Conservation (phyloP, 1,284 basidiomycete genomes). For the Prillingera fragicola region DNA sequence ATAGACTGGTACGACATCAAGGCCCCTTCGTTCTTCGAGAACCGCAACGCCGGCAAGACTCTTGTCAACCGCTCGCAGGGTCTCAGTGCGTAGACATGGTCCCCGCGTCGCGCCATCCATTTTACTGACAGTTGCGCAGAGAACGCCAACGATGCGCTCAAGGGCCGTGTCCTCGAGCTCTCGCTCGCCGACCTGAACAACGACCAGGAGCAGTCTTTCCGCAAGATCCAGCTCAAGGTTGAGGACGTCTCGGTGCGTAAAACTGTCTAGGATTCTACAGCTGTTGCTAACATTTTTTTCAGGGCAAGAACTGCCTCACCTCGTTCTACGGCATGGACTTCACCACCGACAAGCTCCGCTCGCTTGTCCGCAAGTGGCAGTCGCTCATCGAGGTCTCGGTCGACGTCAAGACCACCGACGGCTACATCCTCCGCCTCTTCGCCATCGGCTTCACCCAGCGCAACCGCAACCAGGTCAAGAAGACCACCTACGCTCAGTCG, state of each 20-base stretch:
- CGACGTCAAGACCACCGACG: conserved; percentile 98
- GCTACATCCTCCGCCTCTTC: conserved; percentile 98
- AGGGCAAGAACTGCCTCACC: conserved; percentile 99
- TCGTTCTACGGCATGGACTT: conserved; percentile 99
- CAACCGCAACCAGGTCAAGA: conserved; percentile 92
- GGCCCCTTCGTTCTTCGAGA: conserved; percentile 96
- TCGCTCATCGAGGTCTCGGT: conserved; percentile 97
- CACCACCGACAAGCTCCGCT: conserved; percentile 99
- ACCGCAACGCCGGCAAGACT: conserved; percentile 96
- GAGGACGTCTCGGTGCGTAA: conserved; percentile 66
- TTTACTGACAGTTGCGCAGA: conserved; percentile 52
- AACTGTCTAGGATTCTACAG: neutral
- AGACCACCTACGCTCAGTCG: conserved; percentile 97
- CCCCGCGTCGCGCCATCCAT: neutral
- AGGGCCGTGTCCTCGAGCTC: conserved; percentile 93
- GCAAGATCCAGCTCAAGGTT: conserved; percentile 97
- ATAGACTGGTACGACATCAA: conserved; percentile 99
- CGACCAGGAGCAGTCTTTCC: conserved; percentile 99
- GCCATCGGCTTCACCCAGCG: conserved; percentile 99
- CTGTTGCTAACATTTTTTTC: conserved; percentile 34
- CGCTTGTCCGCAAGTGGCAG: conserved; percentile 99
- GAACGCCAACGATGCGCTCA: conserved; percentile 98
- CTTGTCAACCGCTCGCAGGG: conserved; percentile 97
- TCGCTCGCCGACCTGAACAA: conserved; percentile 98
- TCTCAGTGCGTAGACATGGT: conserved; percentile 75